phyloP scores from a whole-genome alignment of 768 basidiomycete genomes.

The Suillus ampliporus region DNA sequence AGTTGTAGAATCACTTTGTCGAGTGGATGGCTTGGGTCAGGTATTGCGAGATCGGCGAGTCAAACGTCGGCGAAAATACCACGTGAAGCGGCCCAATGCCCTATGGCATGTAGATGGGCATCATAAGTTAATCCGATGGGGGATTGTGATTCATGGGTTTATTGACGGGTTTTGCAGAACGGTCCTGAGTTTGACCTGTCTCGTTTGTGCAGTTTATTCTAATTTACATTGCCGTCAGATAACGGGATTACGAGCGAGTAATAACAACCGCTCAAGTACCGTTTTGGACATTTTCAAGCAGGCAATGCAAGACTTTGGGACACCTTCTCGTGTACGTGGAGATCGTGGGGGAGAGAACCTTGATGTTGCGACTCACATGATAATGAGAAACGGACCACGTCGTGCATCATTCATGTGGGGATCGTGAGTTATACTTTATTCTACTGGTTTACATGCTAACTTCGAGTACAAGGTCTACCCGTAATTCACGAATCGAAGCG shows the following conservation, averaged over 20 bases:
- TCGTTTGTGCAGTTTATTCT: not conserved
- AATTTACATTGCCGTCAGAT: slow-evolving; percentile 22
- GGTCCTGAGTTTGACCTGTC: slow-evolving; percentile 20
- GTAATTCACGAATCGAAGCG: slow-evolving; percentile 35
- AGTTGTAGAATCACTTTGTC: slow-evolving; percentile 30
- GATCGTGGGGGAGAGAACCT: slow-evolving; percentile 27
- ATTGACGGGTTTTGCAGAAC: slow-evolving; percentile 46
- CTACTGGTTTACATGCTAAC: not conserved
- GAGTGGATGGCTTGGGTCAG: slow-evolving; percentile 38
- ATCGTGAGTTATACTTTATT: slow-evolving; percentile 25
- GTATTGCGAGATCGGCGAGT: slow-evolving; percentile 24
- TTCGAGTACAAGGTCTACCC: slow-evolving; percentile 22
- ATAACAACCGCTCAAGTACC: slow-evolving; percentile 40
- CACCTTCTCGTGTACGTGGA: slow-evolving; percentile 39
- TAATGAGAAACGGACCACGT: slow-evolving; percentile 18
- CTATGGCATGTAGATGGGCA: slow-evolving; percentile 34
- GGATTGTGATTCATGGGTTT: slow-evolving; percentile 40
- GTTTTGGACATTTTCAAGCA: slow-evolving; percentile 21
- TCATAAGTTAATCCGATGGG: slow-evolving; percentile 41
- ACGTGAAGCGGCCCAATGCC: slow-evolving; percentile 33
- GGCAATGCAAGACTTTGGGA: slow-evolving; percentile 28
- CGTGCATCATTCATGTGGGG: slow-evolving; percentile 47
- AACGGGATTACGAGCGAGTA: slow-evolving; percentile 38
- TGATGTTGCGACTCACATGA: slow-evolving; percentile 33
- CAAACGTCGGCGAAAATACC: slow-evolving; percentile 33